These are phyloP conservation scores for Diplodia scrobiculata DNA, from an alignment of 2,329 filamentous ascomycete species.

Conservation along the genomic window DNA sequence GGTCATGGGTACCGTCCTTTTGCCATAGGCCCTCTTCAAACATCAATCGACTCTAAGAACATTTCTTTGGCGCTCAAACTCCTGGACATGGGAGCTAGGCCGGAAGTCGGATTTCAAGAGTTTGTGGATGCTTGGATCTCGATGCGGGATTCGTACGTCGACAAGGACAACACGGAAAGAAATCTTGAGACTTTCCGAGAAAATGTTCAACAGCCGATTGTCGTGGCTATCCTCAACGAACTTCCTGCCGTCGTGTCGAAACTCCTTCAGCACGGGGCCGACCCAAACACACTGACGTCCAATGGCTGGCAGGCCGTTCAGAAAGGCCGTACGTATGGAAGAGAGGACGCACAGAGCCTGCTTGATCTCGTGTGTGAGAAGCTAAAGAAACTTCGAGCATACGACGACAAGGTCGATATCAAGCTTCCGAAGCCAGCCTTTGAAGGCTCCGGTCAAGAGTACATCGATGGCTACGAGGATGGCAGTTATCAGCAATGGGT, in stretches of 20 bases:
- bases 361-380: constrained; percentile 63
- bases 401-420: constrained; percentile 34
- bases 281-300: constrained; percentile 63
- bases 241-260: constrained; percentile 57
- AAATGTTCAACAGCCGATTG: constrained; percentile 64
- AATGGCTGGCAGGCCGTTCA: constrained; percentile 37
- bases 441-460: constrained; percentile 17
- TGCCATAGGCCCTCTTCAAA: constrained; percentile 57
- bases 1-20: constrained; percentile 41
- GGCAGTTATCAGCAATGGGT: constrained; percentile 65
- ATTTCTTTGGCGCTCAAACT: constrained; percentile 60
- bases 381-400: constrained; percentile 55
- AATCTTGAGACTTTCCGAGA: constrained; percentile 56
- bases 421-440: constrained; percentile 35
- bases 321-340: constrained; percentile 34
- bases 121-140: constrained; percentile 62
- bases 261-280: constrained; percentile 65
- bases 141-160: constrained; percentile 44
- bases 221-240: constrained; percentile 60
- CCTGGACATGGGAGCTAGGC: constrained; percentile 63
- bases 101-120: constrained; percentile 63
- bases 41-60: constrained; percentile 60
- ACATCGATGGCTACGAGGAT: constrained; percentile 51
- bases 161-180: constrained; percentile 45
- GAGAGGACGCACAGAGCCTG: constrained; percentile 52